Percentiles rank a stretch among this genome's conserved stretches.
These are phyloP conservation scores for Rosa lucieae DNA, from an alignment of 306 rosid species.

Conservation along the genomic window DNA sequence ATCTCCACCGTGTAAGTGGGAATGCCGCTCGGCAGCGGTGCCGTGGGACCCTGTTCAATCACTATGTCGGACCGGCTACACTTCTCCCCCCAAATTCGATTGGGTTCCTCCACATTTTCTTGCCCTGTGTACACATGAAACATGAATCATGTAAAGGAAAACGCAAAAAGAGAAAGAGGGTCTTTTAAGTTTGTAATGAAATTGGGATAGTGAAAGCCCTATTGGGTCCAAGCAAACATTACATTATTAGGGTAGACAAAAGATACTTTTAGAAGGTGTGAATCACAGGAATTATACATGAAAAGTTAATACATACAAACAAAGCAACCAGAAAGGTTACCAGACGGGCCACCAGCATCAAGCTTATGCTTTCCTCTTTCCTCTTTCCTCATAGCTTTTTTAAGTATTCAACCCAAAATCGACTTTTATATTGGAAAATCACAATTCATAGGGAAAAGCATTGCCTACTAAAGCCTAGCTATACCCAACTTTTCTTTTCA, in stretches of 20 bases:
- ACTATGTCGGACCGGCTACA: constrained; percentile 62
- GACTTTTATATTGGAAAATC: background rate
- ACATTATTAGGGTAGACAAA: constrained; percentile 27
- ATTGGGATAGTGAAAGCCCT: background rate
- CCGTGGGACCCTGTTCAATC: constrained; percentile 77
- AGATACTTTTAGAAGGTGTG: constrained; percentile 29
- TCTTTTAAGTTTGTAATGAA: background rate
- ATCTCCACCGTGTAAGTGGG: constrained; percentile 84
- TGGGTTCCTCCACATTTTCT: constrained; percentile 41
- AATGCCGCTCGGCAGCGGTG: constrained; percentile 77
- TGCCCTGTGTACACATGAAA: constrained; percentile 29
- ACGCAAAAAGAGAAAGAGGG: background rate
- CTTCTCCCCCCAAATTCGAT: constrained; percentile 76
- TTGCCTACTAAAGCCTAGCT: background rate
- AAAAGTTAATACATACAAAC: constrained; percentile 20
- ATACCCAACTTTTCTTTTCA: background rate
- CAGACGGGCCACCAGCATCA: background rate
- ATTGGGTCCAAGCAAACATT: background rate
- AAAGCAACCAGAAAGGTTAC: constrained; percentile 5
- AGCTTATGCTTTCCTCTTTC: constrained; percentile 9
- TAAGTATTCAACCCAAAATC: background rate
- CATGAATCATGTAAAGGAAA: constrained; percentile 14
- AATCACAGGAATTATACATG: constrained; percentile 25
- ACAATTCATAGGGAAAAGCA: background rate
- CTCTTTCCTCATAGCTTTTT: background rate